Conservation (phyloP, 352 stramenopile species). For the Phytophthora idaei region DNA sequence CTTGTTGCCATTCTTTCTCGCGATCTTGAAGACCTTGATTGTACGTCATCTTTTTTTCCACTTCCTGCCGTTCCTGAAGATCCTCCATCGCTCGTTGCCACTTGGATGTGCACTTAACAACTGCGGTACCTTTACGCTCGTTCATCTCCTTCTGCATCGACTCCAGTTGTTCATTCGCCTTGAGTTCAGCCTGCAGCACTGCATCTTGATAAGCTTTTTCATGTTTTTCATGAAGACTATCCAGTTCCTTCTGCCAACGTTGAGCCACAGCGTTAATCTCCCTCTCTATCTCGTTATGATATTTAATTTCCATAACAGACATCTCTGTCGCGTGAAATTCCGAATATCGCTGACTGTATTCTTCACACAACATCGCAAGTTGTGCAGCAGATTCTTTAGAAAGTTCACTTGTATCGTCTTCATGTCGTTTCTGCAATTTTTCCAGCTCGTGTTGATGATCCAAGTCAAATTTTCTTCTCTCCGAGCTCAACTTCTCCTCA, state of each 20-base stretch:
- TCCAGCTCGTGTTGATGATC: slow-evolving; percentile 11
- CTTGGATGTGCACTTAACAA: slow-evolving; percentile 72
- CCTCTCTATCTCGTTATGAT: slow-evolving; percentile 39
- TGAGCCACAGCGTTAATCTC: slow-evolving; percentile 27
- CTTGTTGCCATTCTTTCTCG: slow-evolving; percentile 79
- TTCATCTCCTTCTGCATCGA: slow-evolving; percentile 68
- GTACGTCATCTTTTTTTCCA: slow-evolving; percentile 68
- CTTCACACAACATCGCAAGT: slow-evolving; percentile 26
- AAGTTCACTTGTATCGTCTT: background rate
- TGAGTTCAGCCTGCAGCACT: slow-evolving; percentile 39
- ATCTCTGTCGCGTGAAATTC: slow-evolving; percentile 12
- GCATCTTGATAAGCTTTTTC: slow-evolving; percentile 42
- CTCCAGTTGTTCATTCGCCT: slow-evolving; percentile 41
- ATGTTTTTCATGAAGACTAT: slow-evolving; percentile 30
- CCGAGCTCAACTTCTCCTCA: slow-evolving; percentile 12
- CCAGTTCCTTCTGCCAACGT: slow-evolving; percentile 46
- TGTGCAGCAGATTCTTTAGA: slow-evolving; percentile 5
- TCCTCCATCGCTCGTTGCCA: slow-evolving; percentile 77
- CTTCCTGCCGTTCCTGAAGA: slow-evolving; percentile 62
- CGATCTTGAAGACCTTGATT: slow-evolving; percentile 69
- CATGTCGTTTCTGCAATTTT: slow-evolving; percentile 3
- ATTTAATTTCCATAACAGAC: background rate
- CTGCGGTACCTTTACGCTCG: slow-evolving; percentile 56
- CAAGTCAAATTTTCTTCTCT: slow-evolving; percentile 11
- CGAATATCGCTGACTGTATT: slow-evolving; percentile 16